These are phyloP conservation scores for Suillus brevipes DNA, from an alignment of 768 basidiomycete genomes.

Conservation along the genomic window DNA sequence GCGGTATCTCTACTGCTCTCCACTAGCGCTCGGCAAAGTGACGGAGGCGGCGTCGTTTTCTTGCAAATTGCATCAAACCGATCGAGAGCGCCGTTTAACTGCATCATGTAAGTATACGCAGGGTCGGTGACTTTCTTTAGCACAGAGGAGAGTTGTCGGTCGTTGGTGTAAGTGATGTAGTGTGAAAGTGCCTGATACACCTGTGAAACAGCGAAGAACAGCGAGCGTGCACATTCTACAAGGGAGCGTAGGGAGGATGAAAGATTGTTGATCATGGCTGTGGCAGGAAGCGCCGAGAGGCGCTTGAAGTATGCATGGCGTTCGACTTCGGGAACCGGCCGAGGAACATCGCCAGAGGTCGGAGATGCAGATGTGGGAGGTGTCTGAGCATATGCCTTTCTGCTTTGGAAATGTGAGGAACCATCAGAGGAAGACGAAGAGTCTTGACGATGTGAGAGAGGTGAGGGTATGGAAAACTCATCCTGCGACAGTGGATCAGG, in stretches of 20 bases:
- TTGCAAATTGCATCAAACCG: conserved; percentile 84
- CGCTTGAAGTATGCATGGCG: conserved; percentile 93
- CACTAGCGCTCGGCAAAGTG: conserved; percentile 73
- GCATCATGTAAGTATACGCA: conserved; percentile 76
- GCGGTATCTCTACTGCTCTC: conserved; percentile 85
- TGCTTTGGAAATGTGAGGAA: conserved; percentile 21
- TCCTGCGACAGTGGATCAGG: conserved; percentile 17
- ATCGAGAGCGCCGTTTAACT: conserved; percentile 86
- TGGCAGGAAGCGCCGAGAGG: conserved; percentile 73
- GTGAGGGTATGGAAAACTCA: conserved; percentile 40
- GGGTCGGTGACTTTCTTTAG: conserved; percentile 85
- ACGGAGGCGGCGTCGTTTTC: conserved; percentile 63
- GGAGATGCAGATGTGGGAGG: conserved; percentile 40
- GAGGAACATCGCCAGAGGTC: conserved; percentile 34
- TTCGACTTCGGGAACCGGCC: conserved; percentile 63
- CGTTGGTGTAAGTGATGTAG: conserved; percentile 79
- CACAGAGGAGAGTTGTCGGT: conserved; percentile 79
- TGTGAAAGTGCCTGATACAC: conserved; percentile 87
- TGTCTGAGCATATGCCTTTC: conserved; percentile 31
- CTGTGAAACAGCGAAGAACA: conserved; percentile 90
- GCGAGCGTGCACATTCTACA: conserved; percentile 87
- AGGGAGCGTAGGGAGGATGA: conserved; percentile 68
- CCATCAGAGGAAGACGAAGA: conserved; percentile 41
- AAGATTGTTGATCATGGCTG: conserved; percentile 61
- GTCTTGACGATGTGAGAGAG: conserved; percentile 47